Percentiles rank a stretch among this genome's conserved stretches.
phyloP scores from a whole-genome alignment of 2,329 filamentous ascomycete species.

The Emmonsiellopsis sp. region DNA sequence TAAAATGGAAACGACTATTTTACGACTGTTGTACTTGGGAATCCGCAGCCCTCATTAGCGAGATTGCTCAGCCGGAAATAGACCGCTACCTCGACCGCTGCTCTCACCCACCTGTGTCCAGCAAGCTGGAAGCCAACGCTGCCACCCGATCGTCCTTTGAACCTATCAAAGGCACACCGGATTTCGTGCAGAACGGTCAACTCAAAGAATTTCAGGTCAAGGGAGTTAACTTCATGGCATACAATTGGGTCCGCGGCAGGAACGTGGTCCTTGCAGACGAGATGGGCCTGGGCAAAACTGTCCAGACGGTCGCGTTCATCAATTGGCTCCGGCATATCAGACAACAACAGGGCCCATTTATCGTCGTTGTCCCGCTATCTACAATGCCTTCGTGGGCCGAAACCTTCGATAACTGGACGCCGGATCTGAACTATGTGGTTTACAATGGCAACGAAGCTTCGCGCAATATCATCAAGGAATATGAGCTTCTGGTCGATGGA shows the following conservation, averaged over 20 bases:
- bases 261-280: slow-evolving; percentile 98
- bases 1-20: slow-evolving; percentile 93
- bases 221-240: slow-evolving; percentile 87
- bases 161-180: slow-evolving; percentile 69
- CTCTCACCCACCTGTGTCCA: slow-evolving; percentile 70
- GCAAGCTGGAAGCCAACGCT: slow-evolving; percentile 65
- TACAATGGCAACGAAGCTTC: slow-evolving; percentile 87
- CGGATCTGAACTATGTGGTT: slow-evolving; percentile 92
- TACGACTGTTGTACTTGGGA: slow-evolving; percentile 98
- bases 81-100: slow-evolving; percentile 83
- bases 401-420: slow-evolving; percentile 93
- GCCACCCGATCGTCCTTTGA: slow-evolving; percentile 65
- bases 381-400: slow-evolving; percentile 98
- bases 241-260: slow-evolving; percentile 89
- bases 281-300: slow-evolving; percentile 97
- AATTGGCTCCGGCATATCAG: slow-evolving; percentile 92
- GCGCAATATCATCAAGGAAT: slow-evolving; percentile 77
- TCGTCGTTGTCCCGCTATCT: slow-evolving; percentile 93
- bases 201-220: slow-evolving; percentile 89
- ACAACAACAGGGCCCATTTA: slow-evolving; percentile 83
- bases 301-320: slow-evolving; percentile 93
- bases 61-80: slow-evolving; percentile 77
- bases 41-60: slow-evolving; percentile 60
- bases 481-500: slow-evolving; percentile 78
- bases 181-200: slow-evolving; percentile 75